These are phyloP conservation scores for Ordospora colligata DNA, from an alignment of 371 early-diverging fungal species.

Conservation along the genomic window DNA sequence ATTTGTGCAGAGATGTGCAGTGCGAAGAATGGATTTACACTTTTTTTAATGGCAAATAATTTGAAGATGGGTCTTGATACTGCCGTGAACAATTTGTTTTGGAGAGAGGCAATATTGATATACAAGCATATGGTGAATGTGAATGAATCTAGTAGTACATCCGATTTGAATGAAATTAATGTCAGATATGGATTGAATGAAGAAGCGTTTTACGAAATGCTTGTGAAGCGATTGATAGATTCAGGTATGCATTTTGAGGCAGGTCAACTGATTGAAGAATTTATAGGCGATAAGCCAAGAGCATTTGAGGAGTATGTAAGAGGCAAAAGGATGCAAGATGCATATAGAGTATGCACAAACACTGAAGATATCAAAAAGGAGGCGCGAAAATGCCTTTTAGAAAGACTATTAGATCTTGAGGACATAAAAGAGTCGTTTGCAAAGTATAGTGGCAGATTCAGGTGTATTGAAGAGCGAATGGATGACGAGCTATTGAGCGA, in stretches of 20 bases:
- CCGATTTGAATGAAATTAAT: neutral
- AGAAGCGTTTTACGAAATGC: neutral
- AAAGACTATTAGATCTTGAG: neutral
- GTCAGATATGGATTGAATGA: too few species aligned
- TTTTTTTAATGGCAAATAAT: neutral
- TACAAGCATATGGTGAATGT: too few species aligned
- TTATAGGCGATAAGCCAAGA: neutral
- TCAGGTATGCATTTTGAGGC: neutral
- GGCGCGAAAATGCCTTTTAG: neutral
- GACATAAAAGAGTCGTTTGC: neutral
- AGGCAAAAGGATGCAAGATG: neutral
- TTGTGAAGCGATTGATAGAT: neutral
- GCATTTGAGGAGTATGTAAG: neutral
- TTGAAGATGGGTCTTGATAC: neutral
- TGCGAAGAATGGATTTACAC: neutral
- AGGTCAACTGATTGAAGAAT: neutral
- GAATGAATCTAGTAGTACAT: neutral
- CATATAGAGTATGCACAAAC: neutral
- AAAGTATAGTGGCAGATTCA: conserved; percentile 26
- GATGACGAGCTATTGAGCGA: neutral
- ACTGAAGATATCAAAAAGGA: neutral
- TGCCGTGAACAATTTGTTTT: conserved; percentile 21
- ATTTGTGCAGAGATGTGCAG: neutral
- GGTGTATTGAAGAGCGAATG: conserved; percentile 9
- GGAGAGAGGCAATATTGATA: conserved; percentile 14